Evolutionary conservation across 2,329 filamentous ascomycete genomes (phyloP).

Genomic region (Pseudogymnoascus sp.): DNA sequence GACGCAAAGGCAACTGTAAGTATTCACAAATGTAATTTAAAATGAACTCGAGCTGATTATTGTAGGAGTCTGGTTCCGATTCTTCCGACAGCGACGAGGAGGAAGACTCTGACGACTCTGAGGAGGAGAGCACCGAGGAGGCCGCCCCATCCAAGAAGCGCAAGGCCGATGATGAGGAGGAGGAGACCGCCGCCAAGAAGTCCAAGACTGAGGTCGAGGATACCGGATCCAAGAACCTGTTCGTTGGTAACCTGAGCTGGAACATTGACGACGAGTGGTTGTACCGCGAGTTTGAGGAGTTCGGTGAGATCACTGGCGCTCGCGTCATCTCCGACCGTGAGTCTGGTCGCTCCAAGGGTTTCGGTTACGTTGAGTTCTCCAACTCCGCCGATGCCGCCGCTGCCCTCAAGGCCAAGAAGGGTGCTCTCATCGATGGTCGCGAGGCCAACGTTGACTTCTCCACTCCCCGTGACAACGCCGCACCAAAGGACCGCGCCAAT

Average conservation of each 20-base stretch:
- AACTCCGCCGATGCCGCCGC: slow-evolving; percentile 51
- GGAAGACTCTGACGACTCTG: slow-evolving; percentile 12
- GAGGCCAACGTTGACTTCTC: slow-evolving; percentile 63
- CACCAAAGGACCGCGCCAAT: slow-evolving; percentile 40
- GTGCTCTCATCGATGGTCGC: slow-evolving; percentile 56
- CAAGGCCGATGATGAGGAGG: slow-evolving; percentile 43
- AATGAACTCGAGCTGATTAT: slow-evolving; percentile 13
- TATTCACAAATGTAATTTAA: background rate
- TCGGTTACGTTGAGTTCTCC: slow-evolving; percentile 65
- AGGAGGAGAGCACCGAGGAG: slow-evolving; percentile 26
- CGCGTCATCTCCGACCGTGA: slow-evolving; percentile 61
- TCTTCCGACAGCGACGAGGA: slow-evolving; percentile 11
- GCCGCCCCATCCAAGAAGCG: slow-evolving; percentile 47
- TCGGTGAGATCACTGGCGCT: slow-evolving; percentile 55
- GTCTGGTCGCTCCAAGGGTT: slow-evolving; percentile 61
- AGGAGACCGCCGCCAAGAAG: slow-evolving; percentile 41
- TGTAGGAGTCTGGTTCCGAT: slow-evolving; percentile 18
- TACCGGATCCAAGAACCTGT: slow-evolving; percentile 50
- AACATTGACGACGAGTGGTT: slow-evolving; percentile 69
- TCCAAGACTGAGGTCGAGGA: slow-evolving; percentile 38
- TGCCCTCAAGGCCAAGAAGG: slow-evolving; percentile 57
- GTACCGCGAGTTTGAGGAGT: slow-evolving; percentile 57
- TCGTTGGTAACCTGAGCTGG: slow-evolving; percentile 67
- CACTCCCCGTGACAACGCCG: slow-evolving; percentile 45
- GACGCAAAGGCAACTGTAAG: slow-evolving; percentile 26